These are phyloP conservation scores for Coniochaeta ligniaria DNA, from an alignment of 2,329 filamentous ascomycete genomes.

Conservation along the genomic window DNA sequence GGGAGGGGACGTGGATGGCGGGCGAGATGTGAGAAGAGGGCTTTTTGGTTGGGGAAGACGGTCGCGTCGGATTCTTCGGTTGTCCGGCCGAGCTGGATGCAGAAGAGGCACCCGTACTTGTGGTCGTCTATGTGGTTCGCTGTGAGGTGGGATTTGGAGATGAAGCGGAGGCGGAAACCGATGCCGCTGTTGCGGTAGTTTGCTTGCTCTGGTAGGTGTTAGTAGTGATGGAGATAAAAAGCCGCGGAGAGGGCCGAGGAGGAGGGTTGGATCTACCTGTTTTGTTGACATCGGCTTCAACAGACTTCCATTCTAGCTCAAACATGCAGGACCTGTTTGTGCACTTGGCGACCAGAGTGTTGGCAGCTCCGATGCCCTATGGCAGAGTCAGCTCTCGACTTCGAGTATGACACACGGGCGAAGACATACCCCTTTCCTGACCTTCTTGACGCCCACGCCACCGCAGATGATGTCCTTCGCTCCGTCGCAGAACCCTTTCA, in stretches of 20 bases:
- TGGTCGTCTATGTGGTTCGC: slow-evolving; percentile 43
- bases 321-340: slow-evolving; percentile 36
- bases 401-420: background rate
- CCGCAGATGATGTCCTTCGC: slow-evolving; percentile 42
- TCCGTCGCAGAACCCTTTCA: slow-evolving; percentile 49
- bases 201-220: slow-evolving; percentile 28
- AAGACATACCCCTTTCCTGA: slow-evolving; percentile 38
- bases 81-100: slow-evolving; percentile 40
- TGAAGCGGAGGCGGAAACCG: slow-evolving; percentile 44
- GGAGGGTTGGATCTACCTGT: slow-evolving; percentile 29
- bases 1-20: slow-evolving; percentile 48
- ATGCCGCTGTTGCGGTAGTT: slow-evolving; percentile 39
- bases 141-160: slow-evolving; percentile 48
- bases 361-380: slow-evolving; percentile 21
- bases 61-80: slow-evolving; percentile 48
- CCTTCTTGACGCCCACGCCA: slow-evolving; percentile 40
- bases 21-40: slow-evolving; percentile 45
- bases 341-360: slow-evolving; percentile 41
- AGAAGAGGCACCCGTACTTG: slow-evolving; percentile 48
- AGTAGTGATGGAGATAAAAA: background rate
- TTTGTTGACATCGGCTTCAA: slow-evolving; percentile 44
- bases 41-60: slow-evolving; percentile 45
- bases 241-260: background rate
- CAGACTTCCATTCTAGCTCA: slow-evolving; percentile 43
- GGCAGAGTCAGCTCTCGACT: background rate